phyloP scores from a whole-genome alignment of 805 yeast species.

The Ogataea salicorniae region DNA sequence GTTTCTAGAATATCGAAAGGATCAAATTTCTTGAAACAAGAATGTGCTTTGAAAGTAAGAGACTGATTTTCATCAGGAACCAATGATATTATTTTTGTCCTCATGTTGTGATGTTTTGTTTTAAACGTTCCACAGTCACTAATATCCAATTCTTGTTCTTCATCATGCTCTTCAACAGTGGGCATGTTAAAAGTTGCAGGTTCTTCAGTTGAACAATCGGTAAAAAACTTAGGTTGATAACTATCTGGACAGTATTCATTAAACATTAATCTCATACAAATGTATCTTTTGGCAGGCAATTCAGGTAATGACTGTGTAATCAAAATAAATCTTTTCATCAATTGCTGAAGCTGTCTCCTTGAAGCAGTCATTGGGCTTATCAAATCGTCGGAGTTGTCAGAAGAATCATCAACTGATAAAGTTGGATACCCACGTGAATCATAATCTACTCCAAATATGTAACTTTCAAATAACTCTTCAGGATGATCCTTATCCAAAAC shows the following conservation, averaged over 20 bases:
- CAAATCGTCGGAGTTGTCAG: constrained; percentile 8
- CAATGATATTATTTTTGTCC: constrained; percentile 23
- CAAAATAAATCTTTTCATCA: constrained; percentile 47
- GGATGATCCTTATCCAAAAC: constrained; percentile 40
- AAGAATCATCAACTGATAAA: constrained; percentile 20
- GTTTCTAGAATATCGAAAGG: constrained; percentile 18
- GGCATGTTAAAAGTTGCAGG: constrained; percentile 39
- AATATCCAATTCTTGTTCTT: constrained; percentile 12
- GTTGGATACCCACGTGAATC: constrained; percentile 18
- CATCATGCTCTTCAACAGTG: constrained; percentile 8
- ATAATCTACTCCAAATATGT: constrained; percentile 45
- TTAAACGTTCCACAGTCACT: constrained; percentile 21
- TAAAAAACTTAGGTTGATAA: constrained; percentile 43
- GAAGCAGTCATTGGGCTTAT: constrained; percentile 30
- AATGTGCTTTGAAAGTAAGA: constrained; percentile 33
- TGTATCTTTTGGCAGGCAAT: constrained; percentile 41
- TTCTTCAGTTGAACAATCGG: constrained; percentile 28
- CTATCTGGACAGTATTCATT: constrained; percentile 41
- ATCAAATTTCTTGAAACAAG: constrained; percentile 25
- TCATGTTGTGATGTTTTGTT: constrained; percentile 19
- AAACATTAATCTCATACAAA: constrained; percentile 45
- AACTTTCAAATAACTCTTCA: constrained; percentile 42
- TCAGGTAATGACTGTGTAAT: constrained; percentile 50
- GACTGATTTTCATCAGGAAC: constrained; percentile 18
- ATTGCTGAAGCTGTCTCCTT: constrained; percentile 40